Percentiles rank a stretch among this genome's conserved stretches.
phyloP scores from a whole-genome alignment of 768 basidiomycete species.

The Boletales sp. region DNA sequence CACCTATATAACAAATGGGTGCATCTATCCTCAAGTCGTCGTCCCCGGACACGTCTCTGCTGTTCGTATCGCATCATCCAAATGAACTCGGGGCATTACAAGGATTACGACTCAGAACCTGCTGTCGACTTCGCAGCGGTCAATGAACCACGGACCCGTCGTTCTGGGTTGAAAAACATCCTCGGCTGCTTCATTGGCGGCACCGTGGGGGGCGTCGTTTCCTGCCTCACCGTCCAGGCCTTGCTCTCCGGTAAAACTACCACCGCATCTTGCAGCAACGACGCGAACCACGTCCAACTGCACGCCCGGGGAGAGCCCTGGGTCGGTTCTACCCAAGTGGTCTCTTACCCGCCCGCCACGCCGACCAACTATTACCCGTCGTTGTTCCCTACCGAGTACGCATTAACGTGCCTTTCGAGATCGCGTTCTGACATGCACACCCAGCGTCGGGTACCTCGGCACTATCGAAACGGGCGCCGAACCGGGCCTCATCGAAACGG shows the following conservation, averaged over 20 bases:
- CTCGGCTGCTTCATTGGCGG: too few relatives aligned
- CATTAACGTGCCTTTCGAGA: not conserved
- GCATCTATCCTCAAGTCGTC: too few relatives aligned
- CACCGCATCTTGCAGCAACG: slow-evolving; percentile 19
- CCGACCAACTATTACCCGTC: slow-evolving; percentile 73
- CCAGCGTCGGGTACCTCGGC: slow-evolving; percentile 68
- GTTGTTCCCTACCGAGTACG: slow-evolving; percentile 62
- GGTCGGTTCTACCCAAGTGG: slow-evolving; percentile 67
- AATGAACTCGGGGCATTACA: slow-evolving; percentile 10
- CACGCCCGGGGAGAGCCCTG: slow-evolving; percentile 52
- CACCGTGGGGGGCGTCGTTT: slow-evolving; percentile 42
- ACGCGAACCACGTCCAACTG: slow-evolving; percentile 23
- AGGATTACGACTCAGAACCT: slow-evolving; percentile 41
- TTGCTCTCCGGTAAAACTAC: slow-evolving; percentile 26
- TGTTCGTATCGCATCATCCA: not conserved
- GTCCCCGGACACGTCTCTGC: too few relatives aligned
- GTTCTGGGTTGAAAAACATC: slow-evolving; percentile 30
- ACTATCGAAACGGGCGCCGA: slow-evolving; percentile 79
- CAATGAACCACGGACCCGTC: slow-evolving; percentile 41
- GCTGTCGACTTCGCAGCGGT: slow-evolving; percentile 26
- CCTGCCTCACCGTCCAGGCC: slow-evolving; percentile 49
- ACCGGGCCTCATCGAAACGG: slow-evolving; percentile 66
- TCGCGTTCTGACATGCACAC: not conserved
- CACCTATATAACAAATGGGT: too few relatives aligned
- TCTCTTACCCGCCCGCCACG: slow-evolving; percentile 66